Evolutionary conservation across 1,284 basidiomycete genomes (phyloP), one percentile per base, ranked within the genome.

Genomic region (Ceratobasidium sp.): DNA sequence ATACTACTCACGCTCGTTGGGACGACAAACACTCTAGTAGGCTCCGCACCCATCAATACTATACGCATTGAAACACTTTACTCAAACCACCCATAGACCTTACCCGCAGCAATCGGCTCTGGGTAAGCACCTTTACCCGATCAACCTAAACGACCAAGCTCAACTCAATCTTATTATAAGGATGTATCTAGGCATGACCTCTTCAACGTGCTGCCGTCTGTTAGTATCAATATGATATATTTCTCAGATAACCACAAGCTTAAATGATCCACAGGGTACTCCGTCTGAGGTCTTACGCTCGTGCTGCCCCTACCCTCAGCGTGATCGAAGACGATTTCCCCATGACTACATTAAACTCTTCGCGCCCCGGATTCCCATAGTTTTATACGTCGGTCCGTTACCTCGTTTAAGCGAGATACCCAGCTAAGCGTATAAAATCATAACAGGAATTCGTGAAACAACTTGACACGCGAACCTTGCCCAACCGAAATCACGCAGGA

Each of bases 181-280:
- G 29, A 33, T 33, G 17, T 57, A 33, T 33, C 56, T 57, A 15
- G 56, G 59, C 8, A 19, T 60, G 1, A 60, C 44, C 22, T 60
- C 59, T 36, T 19, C 59, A 5, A 24, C 44, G 36, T 60, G 59
- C 22, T 60, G 59, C 17, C 59, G 59, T 41, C 36, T 41, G 36
- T 41, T 5, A 41, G 36, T 41, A 41, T 41, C 36, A 41, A 41
- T 41, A 4, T 11, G 36, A 41, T 5, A 11, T 41, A 5, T 41
- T 41, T 41, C 36, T n/a, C n/a, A n/a, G n/a, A 11, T 41, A 41
- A 41, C 4, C 36, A 11, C 36, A 5, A 5, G 36, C 11, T 41
- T 11, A 41, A 11, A 41, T 41, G 6, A 5, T 22, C 11, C 36
- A 45, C 33, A 60, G 59, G 24, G 59, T 60, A 15, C 59, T 60